phyloP scores from a whole-genome alignment of 2,329 filamentous ascomycete species.

The Grosmannia clavigera region DNA sequence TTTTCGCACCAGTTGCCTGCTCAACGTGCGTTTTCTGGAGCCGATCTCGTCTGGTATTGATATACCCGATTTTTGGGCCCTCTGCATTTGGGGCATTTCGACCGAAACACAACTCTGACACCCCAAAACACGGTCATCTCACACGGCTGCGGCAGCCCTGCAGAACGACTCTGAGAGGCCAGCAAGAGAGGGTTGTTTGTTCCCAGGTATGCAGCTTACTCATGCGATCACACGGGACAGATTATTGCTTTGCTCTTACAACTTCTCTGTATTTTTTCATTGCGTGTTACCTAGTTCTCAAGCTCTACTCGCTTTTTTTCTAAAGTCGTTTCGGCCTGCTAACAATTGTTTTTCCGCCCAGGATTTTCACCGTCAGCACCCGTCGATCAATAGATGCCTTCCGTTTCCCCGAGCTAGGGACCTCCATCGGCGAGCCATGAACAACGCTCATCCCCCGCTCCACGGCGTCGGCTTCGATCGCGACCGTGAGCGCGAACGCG shows the following conservation, averaged over 20 bases:
- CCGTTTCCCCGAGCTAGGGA: background rate
- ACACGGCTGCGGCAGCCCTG: background rate
- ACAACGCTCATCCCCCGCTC: slow-evolving; percentile 27
- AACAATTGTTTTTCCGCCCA: background rate
- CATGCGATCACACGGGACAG: background rate
- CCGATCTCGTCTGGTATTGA: background rate
- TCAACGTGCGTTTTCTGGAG: background rate
- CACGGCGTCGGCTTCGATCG: slow-evolving; percentile 33
- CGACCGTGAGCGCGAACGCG: slow-evolving; percentile 33
- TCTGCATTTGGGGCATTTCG: background rate
- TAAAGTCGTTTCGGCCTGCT: background rate
- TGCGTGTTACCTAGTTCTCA: background rate
- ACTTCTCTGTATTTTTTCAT: background rate
- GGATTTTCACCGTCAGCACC: background rate
- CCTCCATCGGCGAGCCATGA: slow-evolving; percentile 23
- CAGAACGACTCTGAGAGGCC: background rate
- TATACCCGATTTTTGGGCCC: background rate
- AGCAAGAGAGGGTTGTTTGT: background rate
- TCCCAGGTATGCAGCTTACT: background rate
- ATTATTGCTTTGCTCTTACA: background rate
- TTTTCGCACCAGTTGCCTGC: background rate
- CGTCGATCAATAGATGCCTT: slow-evolving; percentile 6
- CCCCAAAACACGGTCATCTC: background rate
- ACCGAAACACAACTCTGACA: background rate
- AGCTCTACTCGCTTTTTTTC: background rate